phyloP scores from a whole-genome alignment of 495 filamentous ascomycete species.

The Hypoxylon cercidicola region DNA sequence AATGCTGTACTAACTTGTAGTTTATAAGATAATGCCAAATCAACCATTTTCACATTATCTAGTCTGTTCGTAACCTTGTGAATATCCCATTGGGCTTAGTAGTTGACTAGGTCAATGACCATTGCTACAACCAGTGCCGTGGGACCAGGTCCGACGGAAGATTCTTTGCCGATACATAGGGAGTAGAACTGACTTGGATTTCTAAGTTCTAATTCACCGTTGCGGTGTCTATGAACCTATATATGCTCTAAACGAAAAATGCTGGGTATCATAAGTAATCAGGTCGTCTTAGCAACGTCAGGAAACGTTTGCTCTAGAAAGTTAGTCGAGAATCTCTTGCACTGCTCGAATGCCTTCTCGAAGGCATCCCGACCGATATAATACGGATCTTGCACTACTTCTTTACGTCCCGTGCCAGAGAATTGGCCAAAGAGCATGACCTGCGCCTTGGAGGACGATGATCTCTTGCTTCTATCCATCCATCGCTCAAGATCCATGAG shows the following conservation, averaged over 20 bases:
- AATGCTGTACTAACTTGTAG: too few species aligned
- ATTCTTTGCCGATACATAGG: too few species aligned
- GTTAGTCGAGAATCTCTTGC: constrained; percentile 78
- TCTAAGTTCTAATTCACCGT: neutral
- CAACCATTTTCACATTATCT: neutral
- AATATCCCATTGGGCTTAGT: neutral
- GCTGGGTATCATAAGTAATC: constrained; percentile 29
- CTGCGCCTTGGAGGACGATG: constrained; percentile 55
- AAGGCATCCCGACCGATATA: constrained; percentile 88
- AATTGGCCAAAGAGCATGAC: constrained; percentile 90
- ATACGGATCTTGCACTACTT: constrained; percentile 91
- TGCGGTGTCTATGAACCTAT: constrained; percentile 14
- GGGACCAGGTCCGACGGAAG: too few species aligned
- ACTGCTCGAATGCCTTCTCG: constrained; percentile 85
- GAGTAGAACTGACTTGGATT: neutral
- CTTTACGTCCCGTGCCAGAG: constrained; percentile 69
- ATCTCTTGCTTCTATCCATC: constrained; percentile 61
- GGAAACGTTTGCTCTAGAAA: constrained; percentile 69
- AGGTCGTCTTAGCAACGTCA: constrained; percentile 41
- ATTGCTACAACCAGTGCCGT: too few species aligned
- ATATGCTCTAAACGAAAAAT: constrained; percentile 11
- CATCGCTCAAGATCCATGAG: constrained; percentile 73
- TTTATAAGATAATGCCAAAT: too few species aligned
- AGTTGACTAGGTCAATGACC: too few species aligned
- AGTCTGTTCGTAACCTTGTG: neutral